These are phyloP conservation scores for Leucocoprinus sp. DNA, from an alignment of 768 basidiomycete species.

Conservation along the genomic window DNA sequence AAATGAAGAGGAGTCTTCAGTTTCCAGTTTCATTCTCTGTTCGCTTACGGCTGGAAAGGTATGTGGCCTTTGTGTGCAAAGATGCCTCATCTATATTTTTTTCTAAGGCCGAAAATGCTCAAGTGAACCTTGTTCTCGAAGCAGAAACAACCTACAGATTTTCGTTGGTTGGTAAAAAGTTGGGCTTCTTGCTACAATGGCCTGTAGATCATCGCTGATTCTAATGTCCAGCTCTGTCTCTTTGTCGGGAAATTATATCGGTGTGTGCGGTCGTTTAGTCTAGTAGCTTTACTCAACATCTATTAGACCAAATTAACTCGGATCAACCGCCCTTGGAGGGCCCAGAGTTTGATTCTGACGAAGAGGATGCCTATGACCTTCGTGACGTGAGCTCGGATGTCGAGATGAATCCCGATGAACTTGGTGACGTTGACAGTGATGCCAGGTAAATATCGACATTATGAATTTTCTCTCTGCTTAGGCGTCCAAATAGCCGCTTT, in stretches of 20 bases:
- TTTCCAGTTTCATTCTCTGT: constrained; percentile 55
- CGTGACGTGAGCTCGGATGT: constrained; percentile 78
- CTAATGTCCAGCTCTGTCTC: constrained; percentile 48
- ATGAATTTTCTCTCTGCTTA: background rate
- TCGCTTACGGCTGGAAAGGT: constrained; percentile 81
- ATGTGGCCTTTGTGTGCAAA: constrained; percentile 14
- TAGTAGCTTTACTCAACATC: background rate
- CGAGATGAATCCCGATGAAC: constrained; percentile 58
- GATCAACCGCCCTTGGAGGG: constrained; percentile 41
- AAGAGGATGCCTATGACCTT: constrained; percentile 56
- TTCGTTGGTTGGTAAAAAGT: constrained; percentile 80
- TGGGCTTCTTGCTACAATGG: constrained; percentile 7
- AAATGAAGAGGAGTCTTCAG: constrained; percentile 26
- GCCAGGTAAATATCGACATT: constrained; percentile 31
- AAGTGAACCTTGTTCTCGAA: constrained; percentile 63
- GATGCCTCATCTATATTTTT: no score
- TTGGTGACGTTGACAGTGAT: constrained; percentile 50
- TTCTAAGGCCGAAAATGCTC: constrained; percentile 81
- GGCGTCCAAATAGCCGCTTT: constrained; percentile 44
- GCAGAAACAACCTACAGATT: constrained; percentile 59
- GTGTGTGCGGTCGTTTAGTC: constrained; percentile 27
- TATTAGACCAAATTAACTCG: constrained; percentile 41
- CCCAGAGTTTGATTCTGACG: constrained; percentile 39
- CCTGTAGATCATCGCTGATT: constrained; percentile 9
- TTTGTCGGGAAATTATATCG: constrained; percentile 80